These are phyloP conservation scores for Extremus antarcticus DNA, from an alignment of 495 filamentous ascomycete species.

Conservation along the genomic window DNA sequence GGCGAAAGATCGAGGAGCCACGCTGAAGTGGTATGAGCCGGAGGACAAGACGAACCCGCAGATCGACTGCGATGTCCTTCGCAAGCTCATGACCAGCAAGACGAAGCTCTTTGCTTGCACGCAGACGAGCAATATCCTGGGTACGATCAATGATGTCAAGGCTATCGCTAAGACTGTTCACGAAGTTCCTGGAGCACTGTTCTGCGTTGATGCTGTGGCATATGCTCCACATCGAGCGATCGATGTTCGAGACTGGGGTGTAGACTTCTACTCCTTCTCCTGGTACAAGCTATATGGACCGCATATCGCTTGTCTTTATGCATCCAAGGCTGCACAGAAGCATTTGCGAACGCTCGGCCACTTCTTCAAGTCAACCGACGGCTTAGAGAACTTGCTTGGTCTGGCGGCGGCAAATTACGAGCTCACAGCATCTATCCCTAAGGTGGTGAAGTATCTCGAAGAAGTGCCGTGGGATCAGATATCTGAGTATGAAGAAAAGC, in stretches of 20 bases:
- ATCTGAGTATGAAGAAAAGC: conserved; percentile 44
- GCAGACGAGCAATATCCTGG: conserved; percentile 60
- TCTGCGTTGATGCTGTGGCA: conserved; percentile 54
- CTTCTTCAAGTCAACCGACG: conserved; percentile 51
- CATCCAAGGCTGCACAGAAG: conserved; percentile 37
- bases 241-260: conserved; percentile 53
- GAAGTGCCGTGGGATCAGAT: conserved; percentile 41
- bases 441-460: conserved; percentile 47
- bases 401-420: conserved; percentile 59
- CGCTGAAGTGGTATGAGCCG: conserved; percentile 57
- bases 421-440: conserved; percentile 46
- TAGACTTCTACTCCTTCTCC: conserved; percentile 63
- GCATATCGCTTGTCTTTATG: conserved; percentile 59
- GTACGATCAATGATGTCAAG: conserved; percentile 53
- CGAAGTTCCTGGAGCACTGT: conserved; percentile 35
- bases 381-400: conserved; percentile 52
- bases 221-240: conserved; percentile 58
- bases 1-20: conserved; percentile 44
- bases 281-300: conserved; percentile 56
- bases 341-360: conserved; percentile 48
- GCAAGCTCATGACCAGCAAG: conserved; percentile 42
- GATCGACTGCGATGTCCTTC: conserved; percentile 43
- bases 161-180: conserved; percentile 45
- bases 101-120: conserved; percentile 59
- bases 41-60: conserved; percentile 38